Base-by-base conservation (phyloP, 2,329 filamentous ascomycete genomes). In the Apiospora sp. region DNA sequence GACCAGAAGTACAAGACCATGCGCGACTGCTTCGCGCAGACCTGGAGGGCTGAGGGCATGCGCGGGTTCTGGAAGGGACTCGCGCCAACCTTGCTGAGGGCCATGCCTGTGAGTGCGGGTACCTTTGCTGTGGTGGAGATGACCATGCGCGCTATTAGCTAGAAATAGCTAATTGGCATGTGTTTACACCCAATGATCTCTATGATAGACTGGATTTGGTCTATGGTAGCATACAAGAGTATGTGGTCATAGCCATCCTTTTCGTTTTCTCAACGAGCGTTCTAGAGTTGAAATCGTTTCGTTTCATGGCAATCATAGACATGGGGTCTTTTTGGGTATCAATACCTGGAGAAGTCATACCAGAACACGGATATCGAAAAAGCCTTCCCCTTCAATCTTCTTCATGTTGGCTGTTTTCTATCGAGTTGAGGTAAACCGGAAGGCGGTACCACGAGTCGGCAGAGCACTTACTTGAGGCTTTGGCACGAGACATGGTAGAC, bases 81-180 rank as follows among this genome's bases (percentile, higher is more conserved):
- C 77, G 94, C 89, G 0, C 96, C 96, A 64, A 98, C 96, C 43
- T 83, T 98, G 81, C 83, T 98, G 79, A 94, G 96, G 82, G 96
- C 96, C 69, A 97, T 98, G 95, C 96, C 96, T 12, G 96, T 99
- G 68, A 96, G 93, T 82, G 96, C 96, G 1, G 96, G 96, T n/a
- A 99, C 96, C 1, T 99, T 99, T 87, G 94, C 94, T 43, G 95
- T 96, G 77, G 90, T 91, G 14, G 91, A 92, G 84, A 85, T 90
- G 82, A 91, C 89, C 27, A 90, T 91, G 89, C 85, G 90, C 75
- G 88, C 89, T 24, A 88, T 92, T 73, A 88, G 85, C 75, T 81
- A 75, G 77, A 64, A 37, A 41, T 22, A 41, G 58, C 34, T 64
- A 1, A 37, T 14, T 16, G 54, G 54, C 22, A 37, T 37, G 7